Percentiles rank a stretch among this genome's conserved stretches.
These are phyloP conservation scores for Trichophyton benhamiae DNA, from an alignment of 2,329 filamentous ascomycete species.

Conservation along the genomic window DNA sequence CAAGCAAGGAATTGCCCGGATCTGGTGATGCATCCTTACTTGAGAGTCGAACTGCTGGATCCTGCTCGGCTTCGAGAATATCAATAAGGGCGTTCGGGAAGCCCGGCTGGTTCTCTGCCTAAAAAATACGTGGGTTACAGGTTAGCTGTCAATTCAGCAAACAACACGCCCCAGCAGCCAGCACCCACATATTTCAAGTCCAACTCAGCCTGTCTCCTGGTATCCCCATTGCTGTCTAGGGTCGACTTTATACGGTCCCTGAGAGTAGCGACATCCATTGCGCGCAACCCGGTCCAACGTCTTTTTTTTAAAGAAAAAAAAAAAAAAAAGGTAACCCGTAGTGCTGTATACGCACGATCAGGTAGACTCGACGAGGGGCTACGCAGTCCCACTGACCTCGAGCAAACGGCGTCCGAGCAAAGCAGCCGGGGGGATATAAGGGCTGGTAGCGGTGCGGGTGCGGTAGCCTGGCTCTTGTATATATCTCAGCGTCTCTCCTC, in stretches of 20 bases:
- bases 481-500: neutral
- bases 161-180: neutral
- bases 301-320: neutral
- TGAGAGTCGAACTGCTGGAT: conserved; percentile 70
- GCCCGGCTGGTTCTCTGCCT: conserved; percentile 83
- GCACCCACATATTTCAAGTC: conserved; percentile 51
- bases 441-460: neutral
- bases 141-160: conserved; percentile 1
- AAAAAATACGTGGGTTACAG: conserved; percentile 5
- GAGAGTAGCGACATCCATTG: conserved; percentile 50
- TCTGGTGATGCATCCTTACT: conserved; percentile 47
- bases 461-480: neutral
- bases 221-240: conserved; percentile 50
- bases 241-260: conserved; percentile 53
- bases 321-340: neutral
- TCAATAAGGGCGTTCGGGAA: conserved; percentile 86
- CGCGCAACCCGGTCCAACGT: conserved; percentile 16
- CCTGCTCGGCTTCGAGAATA: conserved; percentile 79
- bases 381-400: neutral
- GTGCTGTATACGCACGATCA: conserved; percentile 4
- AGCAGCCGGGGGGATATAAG: neutral
- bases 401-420: neutral
- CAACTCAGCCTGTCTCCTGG: conserved; percentile 50
- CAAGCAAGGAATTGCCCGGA: conserved; percentile 15
- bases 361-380: neutral